Conservation (phyloP, 371 early-diverging fungal species). For the Mortierella polycephala region DNA sequence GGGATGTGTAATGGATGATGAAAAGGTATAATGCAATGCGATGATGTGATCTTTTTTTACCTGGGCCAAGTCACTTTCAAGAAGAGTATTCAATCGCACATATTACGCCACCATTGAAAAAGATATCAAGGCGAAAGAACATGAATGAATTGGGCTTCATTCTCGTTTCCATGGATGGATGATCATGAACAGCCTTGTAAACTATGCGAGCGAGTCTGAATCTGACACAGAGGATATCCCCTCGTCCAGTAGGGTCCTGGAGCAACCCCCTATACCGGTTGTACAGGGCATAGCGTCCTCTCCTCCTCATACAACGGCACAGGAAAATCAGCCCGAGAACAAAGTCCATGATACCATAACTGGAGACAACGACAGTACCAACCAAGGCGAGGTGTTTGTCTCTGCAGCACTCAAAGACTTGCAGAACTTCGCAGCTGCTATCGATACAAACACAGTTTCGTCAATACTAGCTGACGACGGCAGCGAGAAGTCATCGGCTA, state of each 20-base stretch:
- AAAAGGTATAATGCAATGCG: neutral
- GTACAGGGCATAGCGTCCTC: neutral
- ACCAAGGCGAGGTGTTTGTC: conserved; percentile 11
- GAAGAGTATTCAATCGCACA: too few species aligned
- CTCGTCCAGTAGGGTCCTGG: neutral
- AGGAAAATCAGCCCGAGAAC: neutral
- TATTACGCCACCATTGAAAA: too few species aligned
- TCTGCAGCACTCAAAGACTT: conserved; percentile 33
- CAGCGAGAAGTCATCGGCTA: neutral
- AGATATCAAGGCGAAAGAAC: too few species aligned
- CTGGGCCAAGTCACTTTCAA: neutral
- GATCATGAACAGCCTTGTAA: conserved; percentile 28
- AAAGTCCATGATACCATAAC: neutral
- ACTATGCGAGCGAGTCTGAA: conserved; percentile 31
- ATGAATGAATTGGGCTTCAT: neutral
- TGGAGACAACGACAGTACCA: neutral
- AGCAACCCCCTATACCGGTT: neutral
- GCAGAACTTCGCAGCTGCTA: conserved; percentile 32
- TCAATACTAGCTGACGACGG: neutral
- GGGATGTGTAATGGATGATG: neutral
- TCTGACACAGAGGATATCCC: conserved; percentile 6
- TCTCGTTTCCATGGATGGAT: too few species aligned
- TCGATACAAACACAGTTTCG: neutral
- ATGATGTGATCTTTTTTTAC: neutral
- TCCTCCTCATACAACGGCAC: neutral